These are phyloP conservation scores for Fusarium drepaniforme DNA, from an alignment of 2,329 filamentous ascomycete species.

Conservation along the genomic window DNA sequence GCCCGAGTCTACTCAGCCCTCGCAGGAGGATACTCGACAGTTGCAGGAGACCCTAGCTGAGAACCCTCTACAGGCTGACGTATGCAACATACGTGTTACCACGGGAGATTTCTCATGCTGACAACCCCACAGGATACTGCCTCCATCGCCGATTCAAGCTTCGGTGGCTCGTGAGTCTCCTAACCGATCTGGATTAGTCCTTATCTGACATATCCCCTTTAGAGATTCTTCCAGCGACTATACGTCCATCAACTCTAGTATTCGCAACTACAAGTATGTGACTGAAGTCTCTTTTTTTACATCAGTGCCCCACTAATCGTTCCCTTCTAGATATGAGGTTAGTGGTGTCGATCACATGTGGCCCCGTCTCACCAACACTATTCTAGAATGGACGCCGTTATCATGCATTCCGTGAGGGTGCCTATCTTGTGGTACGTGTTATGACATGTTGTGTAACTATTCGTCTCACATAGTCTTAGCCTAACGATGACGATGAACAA, in stretches of 20 bases:
- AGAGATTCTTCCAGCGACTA: conserved; percentile 8
- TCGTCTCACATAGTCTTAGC: not conserved
- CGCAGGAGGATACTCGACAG: not conserved
- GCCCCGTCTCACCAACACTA: not conserved
- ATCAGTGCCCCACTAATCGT: fast-evolving
- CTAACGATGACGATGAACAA: conserved; percentile 25
- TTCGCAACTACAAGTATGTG: conserved; percentile 26
- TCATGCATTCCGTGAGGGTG: conserved; percentile 32
- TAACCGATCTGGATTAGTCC: fast-evolving
- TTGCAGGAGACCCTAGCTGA: not conserved
- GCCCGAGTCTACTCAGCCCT: not conserved
- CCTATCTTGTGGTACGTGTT: conserved; percentile 15
- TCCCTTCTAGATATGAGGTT: conserved; percentile 21
- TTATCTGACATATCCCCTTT: not conserved
- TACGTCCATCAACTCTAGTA: conserved; percentile 23
- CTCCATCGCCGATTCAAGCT: not conserved
- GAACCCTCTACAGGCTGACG: conserved; percentile 14
- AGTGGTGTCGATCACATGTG: fast-evolving
- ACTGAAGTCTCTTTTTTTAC: not conserved
- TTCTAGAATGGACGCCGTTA: conserved; percentile 32
- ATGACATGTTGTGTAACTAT: not conserved
- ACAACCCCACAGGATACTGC: not conserved
- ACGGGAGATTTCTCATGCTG: not conserved
- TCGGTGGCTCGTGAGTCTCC: not conserved
- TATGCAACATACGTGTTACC: fast-evolving